Base-by-base conservation (phyloP, 106 monocot genomes). In the Dendrobium chrysotoxum region DNA sequence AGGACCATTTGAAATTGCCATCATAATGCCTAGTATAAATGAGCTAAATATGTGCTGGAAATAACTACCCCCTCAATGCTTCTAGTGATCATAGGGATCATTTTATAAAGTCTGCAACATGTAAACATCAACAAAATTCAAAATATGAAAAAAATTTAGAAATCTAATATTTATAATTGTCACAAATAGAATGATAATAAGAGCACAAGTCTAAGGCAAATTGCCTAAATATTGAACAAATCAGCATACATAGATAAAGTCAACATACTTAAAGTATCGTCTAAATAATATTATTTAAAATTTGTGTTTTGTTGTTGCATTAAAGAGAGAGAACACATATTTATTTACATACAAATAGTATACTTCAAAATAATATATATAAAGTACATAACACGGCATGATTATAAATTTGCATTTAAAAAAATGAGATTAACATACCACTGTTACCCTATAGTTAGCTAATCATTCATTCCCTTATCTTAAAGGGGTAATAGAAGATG, bases 321-420 rank as follows among this genome's bases (percentile, higher is more conserved):
- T 72, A 72, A 54, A 16, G 20, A 82, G 64, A n/a, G 78, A 61
- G 65, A 18, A 11, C 8, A 72, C 28, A 66, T 79, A 46, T 46
- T 77, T 78, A 30, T 15, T 40, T 18, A 73, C 73, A 73, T n/a
- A n/a, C n/a, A n/a, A n/a, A n/a, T n/a, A n/a, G n/a, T n/a, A n/a
- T n/a, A n/a, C n/a, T n/a, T n/a, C n/a, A n/a, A n/a, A n/a, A n/a
- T n/a, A n/a, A n/a, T n/a, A n/a, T n/a, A n/a, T n/a, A n/a, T n/a
- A n/a, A n/a, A n/a, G n/a, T n/a, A n/a, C n/a, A n/a, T n/a, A n/a
- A n/a, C n/a, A n/a, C n/a, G n/a, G n/a, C n/a, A n/a, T n/a, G n/a
- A n/a, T n/a, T n/a, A n/a, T n/a, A n/a, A n/a, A n/a, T n/a, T n/a
- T n/a, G n/a, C n/a, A n/a, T n/a, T n/a, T n/a, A n/a, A n/a, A n/a